Conservation (phyloP, 345 rosid genomes). For the Fremontodendron californicum region DNA sequence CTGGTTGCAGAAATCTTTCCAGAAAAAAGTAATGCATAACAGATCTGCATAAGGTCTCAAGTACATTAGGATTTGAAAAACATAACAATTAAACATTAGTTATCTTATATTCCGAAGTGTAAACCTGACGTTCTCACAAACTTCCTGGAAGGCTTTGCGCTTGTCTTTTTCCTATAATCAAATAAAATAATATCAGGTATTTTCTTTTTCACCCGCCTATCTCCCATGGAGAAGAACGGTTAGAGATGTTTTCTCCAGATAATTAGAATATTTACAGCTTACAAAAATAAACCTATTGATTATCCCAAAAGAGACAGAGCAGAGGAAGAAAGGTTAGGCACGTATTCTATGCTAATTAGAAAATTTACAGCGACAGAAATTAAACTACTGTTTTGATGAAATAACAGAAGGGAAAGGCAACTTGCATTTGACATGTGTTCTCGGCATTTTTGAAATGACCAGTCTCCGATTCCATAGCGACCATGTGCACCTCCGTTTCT, state of each 20-base stretch:
- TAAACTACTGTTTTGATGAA: neutral
- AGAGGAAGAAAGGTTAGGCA: neutral
- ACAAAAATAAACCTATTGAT: neutral
- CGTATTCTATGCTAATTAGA: neutral
- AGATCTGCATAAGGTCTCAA: constrained; percentile 58
- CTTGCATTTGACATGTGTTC: constrained; percentile 77
- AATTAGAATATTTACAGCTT: neutral
- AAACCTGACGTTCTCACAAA: constrained; percentile 89
- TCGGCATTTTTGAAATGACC: constrained; percentile 80
- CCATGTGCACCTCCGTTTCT: constrained; percentile 93
- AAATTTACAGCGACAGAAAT: neutral
- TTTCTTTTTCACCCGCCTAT: neutral
- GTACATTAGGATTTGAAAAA: constrained; percentile 16
- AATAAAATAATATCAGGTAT: neutral
- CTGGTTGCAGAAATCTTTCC: constrained; percentile 84
- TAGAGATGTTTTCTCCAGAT: neutral
- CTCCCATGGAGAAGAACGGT: constrained; percentile 1
- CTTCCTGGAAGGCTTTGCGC: constrained; percentile 74
- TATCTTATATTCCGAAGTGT: constrained; percentile 10
- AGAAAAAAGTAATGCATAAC: constrained; percentile 93
- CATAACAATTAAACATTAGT: neutral
- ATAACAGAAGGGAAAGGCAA: constrained; percentile 15
- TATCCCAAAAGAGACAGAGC: neutral
- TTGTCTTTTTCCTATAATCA: constrained; percentile 71
- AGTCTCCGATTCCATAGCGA: constrained; percentile 78